These are phyloP conservation scores for Pisolithus tinctorius DNA, from an alignment of 768 basidiomycete genomes.

Conservation along the genomic window DNA sequence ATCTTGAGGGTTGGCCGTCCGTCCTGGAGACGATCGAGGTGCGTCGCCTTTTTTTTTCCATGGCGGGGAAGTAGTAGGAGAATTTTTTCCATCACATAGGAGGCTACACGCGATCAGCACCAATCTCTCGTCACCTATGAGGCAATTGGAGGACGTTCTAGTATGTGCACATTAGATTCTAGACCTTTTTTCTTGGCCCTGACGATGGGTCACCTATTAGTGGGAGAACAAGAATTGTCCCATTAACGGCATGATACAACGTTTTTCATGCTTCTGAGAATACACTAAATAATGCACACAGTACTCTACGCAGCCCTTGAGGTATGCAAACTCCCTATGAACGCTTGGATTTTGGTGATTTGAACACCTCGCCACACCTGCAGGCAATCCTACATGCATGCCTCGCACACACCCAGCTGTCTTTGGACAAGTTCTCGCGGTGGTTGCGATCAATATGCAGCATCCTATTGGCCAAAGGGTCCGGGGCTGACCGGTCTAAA, in stretches of 20 bases:
- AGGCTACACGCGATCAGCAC: slow-evolving; percentile 45
- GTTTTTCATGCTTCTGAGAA: slow-evolving; percentile 2
- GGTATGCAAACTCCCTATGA: slow-evolving; percentile 33
- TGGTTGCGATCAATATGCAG: slow-evolving; percentile 85
- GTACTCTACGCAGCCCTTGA: slow-evolving; percentile 72
- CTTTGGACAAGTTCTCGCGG: slow-evolving; percentile 76
- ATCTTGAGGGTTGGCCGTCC: slow-evolving; percentile 58
- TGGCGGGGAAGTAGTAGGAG: slow-evolving; percentile 5
- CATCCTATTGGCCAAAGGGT: slow-evolving; percentile 68
- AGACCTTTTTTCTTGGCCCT: not conserved
- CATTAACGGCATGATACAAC: slow-evolving; percentile 45
- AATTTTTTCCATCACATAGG: slow-evolving; percentile 32
- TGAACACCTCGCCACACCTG: not conserved
- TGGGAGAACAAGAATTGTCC: slow-evolving; percentile 77
- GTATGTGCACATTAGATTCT: slow-evolving; percentile 22
- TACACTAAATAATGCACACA: slow-evolving; percentile 27
- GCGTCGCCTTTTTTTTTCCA: slow-evolving; percentile 7
- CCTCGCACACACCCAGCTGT: slow-evolving; percentile 57
- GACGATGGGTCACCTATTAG: slow-evolving; percentile 30
- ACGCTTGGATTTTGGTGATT: not conserved
- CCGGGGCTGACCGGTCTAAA: slow-evolving; percentile 58
- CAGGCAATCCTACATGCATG: slow-evolving; percentile 76
- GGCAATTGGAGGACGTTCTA: slow-evolving; percentile 71
- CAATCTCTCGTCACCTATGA: slow-evolving; percentile 60
- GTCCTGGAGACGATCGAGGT: slow-evolving; percentile 50